These are phyloP conservation scores for Nemania bipapillata DNA, from an alignment of 2,329 filamentous ascomycete genomes.

Conservation along the genomic window DNA sequence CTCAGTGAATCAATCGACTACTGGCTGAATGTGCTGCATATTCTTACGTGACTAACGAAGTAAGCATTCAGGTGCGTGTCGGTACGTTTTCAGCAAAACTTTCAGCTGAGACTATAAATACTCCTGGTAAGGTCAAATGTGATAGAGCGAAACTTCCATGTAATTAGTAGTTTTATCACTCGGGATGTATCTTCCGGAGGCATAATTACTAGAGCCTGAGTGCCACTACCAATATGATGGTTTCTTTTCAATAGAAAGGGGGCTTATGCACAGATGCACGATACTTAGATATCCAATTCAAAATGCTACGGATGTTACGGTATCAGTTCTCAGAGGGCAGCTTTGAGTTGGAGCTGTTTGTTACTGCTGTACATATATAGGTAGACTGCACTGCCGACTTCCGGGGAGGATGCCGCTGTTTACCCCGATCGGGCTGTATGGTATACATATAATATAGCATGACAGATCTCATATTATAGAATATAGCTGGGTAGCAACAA, in stretches of 20 bases:
- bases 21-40: no score
- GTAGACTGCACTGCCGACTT: conserved; percentile 11
- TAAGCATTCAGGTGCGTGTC: no score
- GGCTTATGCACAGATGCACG: neutral
- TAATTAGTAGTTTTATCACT: neutral
- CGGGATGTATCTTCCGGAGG: neutral
- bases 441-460: neutral
- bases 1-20: no score
- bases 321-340: neutral
- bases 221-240: no score
- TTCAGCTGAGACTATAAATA: no score
- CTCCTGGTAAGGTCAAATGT: no score
- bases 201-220: no score
- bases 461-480: neutral
- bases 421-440: neutral
- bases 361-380: neutral
- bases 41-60: no score
- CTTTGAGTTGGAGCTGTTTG: neutral
- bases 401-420: conserved; percentile 10
- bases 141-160: neutral
- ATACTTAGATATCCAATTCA: conserved; percentile 1
- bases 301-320: neutral
- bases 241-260: conserved; percentile 5
- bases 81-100: no score
- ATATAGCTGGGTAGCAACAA: neutral